These are phyloP conservation scores for Erythrobasidium hasegawianum DNA, from an alignment of 1,284 basidiomycete genomes.

Conservation along the genomic window DNA sequence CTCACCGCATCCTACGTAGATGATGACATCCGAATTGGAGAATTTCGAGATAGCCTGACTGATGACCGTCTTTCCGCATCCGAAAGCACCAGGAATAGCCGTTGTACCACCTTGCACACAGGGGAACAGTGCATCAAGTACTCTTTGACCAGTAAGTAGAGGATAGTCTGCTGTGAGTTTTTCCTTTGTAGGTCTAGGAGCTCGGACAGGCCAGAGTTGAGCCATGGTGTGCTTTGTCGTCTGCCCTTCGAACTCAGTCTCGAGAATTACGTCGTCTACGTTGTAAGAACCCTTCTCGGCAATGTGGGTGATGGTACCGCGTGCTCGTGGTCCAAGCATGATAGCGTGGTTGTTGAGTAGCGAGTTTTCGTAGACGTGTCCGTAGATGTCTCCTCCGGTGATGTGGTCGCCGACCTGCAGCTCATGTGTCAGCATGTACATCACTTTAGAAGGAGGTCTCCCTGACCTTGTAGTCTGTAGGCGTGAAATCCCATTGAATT, in stretches of 20 bases:
- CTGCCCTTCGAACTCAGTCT: conserved; percentile 97
- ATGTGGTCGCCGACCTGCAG: conserved; percentile 81
- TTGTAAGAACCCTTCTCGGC: conserved; percentile 92
- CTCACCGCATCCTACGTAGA: conserved; percentile 82
- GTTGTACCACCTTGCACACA: conserved; percentile 99
- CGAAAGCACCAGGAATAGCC: conserved; percentile 98
- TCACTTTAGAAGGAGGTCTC: background rate
- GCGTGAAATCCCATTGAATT: conserved; percentile 93
- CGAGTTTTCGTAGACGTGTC: conserved; percentile 94
- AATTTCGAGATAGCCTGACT: conserved; percentile 97
- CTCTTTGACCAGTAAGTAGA: conserved; percentile 91
- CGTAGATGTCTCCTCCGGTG: conserved; percentile 93
- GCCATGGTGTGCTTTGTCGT: conserved; percentile 90
- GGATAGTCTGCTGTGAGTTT: conserved; percentile 92
- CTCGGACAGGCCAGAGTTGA: conserved; percentile 98
- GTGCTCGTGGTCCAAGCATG: conserved; percentile 87
- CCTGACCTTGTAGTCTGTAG: conserved; percentile 63
- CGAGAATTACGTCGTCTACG: conserved; percentile 88
- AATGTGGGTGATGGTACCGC: conserved; percentile 90
- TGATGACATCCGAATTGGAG: conserved; percentile 99
- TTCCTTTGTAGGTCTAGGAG: conserved; percentile 88
- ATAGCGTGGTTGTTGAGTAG: conserved; percentile 95
- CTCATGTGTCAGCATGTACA: background rate
- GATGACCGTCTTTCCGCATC: conserved; percentile 84
- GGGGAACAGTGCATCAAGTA: conserved; percentile 96